These are phyloP conservation scores for Spathaspora girioi DNA, from an alignment of 805 yeast species.

Conservation along the genomic window DNA sequence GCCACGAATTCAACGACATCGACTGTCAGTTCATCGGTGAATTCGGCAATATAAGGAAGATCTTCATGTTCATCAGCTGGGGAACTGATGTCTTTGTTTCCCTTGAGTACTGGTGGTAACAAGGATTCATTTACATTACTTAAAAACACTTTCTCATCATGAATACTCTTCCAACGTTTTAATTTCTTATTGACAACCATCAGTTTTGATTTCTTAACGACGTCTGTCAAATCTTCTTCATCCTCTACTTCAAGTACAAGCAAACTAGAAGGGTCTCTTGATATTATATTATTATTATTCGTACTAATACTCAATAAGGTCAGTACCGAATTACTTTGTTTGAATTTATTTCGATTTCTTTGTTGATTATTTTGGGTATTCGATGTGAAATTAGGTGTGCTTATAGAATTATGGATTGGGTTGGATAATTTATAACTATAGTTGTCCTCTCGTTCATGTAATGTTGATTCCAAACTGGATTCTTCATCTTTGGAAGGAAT, in stretches of 20 bases:
- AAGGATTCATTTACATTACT: conserved; percentile 26
- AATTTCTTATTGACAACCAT: background rate
- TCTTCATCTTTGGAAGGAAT: background rate
- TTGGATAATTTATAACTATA: background rate
- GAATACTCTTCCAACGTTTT: conserved; percentile 21
- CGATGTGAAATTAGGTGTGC: background rate
- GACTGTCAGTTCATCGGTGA: background rate
- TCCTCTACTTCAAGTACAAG: background rate
- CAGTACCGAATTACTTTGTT: background rate
- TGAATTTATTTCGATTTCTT: background rate
- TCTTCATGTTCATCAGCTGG: background rate
- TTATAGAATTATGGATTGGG: background rate
- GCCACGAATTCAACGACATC: background rate
- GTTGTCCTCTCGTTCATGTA: background rate
- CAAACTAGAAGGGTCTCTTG: conserved; percentile 1
- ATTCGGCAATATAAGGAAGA: background rate
- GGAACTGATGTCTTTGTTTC: background rate
- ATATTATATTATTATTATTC: background rate
- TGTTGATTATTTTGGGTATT: background rate
- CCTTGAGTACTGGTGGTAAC: conserved; percentile 30
- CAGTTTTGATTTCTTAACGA: background rate
- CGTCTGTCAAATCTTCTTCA: background rate
- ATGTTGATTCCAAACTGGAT: background rate
- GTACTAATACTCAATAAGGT: background rate
- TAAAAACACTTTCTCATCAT: conserved; percentile 26